Conservation (phyloP, 2,329 filamentous ascomycete genomes). For the Coniochaeta prunicola region DNA sequence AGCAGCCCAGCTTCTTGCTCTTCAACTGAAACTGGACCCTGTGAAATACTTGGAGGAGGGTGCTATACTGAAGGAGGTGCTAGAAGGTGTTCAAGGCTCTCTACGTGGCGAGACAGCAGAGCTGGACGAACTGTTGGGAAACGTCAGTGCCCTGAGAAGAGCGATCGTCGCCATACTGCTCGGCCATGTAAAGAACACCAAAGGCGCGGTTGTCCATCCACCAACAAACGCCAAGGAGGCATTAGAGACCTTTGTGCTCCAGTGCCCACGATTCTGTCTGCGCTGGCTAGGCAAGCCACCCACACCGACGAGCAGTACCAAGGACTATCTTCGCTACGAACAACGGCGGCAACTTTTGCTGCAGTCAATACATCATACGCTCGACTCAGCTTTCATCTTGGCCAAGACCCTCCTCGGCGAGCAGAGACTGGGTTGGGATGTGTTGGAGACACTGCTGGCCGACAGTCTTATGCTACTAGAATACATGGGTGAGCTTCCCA, state of each 20-base stretch:
- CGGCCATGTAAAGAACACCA: constrained; percentile 9
- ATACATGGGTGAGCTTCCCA: constrained; percentile 35
- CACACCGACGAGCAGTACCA: constrained; percentile 40
- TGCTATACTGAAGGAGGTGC: constrained; percentile 36
- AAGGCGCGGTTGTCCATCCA: constrained; percentile 5
- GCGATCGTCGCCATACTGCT: constrained; percentile 42
- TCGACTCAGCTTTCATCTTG: constrained; percentile 55
- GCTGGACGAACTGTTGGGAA: constrained; percentile 53
- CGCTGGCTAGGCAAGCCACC: constrained; percentile 56
- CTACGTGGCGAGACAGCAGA: constrained; percentile 52
- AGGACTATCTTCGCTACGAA: constrained; percentile 54
- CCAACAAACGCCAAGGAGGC: constrained; percentile 20
- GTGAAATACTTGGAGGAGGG: constrained; percentile 29
- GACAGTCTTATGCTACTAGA: constrained; percentile 49
- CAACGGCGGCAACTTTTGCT: constrained; percentile 47
- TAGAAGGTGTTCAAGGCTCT: constrained; percentile 48
- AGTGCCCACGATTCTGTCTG: constrained; percentile 52
- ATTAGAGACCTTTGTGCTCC: constrained; percentile 49
- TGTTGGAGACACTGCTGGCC: constrained; percentile 48
- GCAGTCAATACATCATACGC: constrained; percentile 44
- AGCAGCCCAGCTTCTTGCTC: constrained; percentile 46
- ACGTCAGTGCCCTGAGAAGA: constrained; percentile 47
- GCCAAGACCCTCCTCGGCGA: constrained; percentile 45
- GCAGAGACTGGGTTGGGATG: constrained; percentile 41
- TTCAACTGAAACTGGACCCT: constrained; percentile 38